Conservation (phyloP, 805 yeast species). For the Candida endomychidarum region DNA sequence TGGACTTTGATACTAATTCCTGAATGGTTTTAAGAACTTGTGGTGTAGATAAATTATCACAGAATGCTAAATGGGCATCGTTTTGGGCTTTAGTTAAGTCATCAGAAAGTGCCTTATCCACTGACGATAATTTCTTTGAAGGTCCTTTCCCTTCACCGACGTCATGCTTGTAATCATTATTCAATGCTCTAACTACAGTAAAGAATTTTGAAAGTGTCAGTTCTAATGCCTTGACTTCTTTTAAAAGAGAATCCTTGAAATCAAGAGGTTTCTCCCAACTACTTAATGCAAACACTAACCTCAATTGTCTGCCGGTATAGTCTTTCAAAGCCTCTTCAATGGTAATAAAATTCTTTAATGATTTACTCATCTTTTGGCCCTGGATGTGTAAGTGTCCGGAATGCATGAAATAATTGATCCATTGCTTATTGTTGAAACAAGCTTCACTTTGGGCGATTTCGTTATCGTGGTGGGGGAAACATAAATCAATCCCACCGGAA, state of each 20-base stretch:
- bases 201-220: conserved; percentile 77
- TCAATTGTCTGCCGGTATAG: conserved; percentile 76
- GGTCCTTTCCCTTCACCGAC: conserved; percentile 43
- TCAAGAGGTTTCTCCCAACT: conserved; percentile 94
- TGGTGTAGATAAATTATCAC: conserved; percentile 87
- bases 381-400: conserved; percentile 98
- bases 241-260: conserved; percentile 77
- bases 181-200: conserved; percentile 80
- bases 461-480: conserved; percentile 98
- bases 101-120: conserved; percentile 56
- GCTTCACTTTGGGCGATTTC: conserved; percentile 98
- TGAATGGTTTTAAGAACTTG: conserved; percentile 62
- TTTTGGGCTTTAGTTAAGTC: conserved; percentile 52
- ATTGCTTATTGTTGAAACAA: conserved; percentile 80
- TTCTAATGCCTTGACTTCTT: conserved; percentile 78
- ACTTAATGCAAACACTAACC: conserved; percentile 86
- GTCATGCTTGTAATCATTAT: conserved; percentile 58
- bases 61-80: conserved; percentile 72
- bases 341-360: conserved; percentile 91
- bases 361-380: conserved; percentile 97
- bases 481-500: conserved; percentile 95
- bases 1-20: conserved; percentile 69
- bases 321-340: conserved; percentile 81
- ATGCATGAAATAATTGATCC: conserved; percentile 97
- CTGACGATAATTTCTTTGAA: conserved; percentile 57